A percentile compares a stretch with the other conserved stretches of the same genome.
These are phyloP conservation scores for Lactuca saligna DNA, from an alignment of 129 eudicot genomes.

Conservation along the genomic window DNA sequence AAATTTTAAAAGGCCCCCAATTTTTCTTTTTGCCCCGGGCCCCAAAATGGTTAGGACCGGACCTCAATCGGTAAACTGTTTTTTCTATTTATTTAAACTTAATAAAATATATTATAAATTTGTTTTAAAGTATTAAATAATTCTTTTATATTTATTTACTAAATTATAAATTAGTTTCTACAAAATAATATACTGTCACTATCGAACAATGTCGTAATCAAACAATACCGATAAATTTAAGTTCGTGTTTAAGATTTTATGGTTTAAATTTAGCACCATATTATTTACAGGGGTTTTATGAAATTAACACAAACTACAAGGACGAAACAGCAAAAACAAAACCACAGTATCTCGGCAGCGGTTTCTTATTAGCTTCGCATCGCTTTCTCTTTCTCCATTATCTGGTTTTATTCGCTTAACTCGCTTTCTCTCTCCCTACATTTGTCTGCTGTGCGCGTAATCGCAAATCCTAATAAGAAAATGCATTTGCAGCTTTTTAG, in stretches of 20 bases:
- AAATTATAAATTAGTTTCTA: too few species aligned
- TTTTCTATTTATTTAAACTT: too few species aligned
- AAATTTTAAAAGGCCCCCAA: too few species aligned
- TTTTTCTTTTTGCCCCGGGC: too few species aligned
- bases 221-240: too few species aligned
- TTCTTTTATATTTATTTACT: too few species aligned
- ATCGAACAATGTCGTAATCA: too few species aligned
- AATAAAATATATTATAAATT: too few species aligned
- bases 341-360: constrained; percentile 20
- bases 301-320: constrained; percentile 13
- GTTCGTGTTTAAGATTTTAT: neutral
- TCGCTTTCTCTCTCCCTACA: constrained; percentile 21
- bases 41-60: too few species aligned
- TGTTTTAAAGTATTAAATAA: too few species aligned
- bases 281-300: neutral
- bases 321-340: constrained; percentile 15
- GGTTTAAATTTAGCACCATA: neutral
- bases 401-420: constrained; percentile 26
- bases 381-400: constrained; percentile 24
- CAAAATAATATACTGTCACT: too few species aligned
- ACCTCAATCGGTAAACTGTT: too few species aligned
- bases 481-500: neutral
- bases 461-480: neutral
- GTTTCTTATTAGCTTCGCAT: constrained; percentile 13
- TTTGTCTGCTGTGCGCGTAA: constrained; percentile 22